phyloP scores from a whole-genome alignment of 768 basidiomycete genomes.

The Lactarius hatsudake region DNA sequence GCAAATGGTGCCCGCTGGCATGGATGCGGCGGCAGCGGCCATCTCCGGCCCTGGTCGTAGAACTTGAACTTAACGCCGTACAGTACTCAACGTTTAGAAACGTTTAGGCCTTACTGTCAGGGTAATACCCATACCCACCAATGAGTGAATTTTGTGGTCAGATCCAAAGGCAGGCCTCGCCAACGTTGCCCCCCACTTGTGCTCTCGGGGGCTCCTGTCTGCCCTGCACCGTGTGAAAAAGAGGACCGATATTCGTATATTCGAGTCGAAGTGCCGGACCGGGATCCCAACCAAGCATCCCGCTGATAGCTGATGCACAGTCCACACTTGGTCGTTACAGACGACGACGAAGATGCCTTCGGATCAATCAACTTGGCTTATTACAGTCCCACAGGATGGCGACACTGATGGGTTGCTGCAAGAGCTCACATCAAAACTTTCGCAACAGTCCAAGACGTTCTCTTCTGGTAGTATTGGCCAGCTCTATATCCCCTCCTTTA shows the following conservation, averaged over 20 bases:
- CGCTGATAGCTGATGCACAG: background rate
- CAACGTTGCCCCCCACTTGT: too few relatives aligned
- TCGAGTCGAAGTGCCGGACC: background rate
- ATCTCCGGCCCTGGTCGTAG: background rate
- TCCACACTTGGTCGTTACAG: slow-evolving; percentile 3
- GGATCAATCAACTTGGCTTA: slow-evolving; percentile 93
- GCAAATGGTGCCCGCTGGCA: background rate
- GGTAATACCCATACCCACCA: background rate
- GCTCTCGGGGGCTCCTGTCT: too few relatives aligned
- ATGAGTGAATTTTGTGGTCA: background rate
- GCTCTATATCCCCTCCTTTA: slow-evolving; percentile 81
- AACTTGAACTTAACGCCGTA: background rate
- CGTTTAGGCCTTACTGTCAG: background rate
- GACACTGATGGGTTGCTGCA: slow-evolving; percentile 74
- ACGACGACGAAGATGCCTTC: slow-evolving; percentile 73
- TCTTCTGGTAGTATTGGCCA: slow-evolving; percentile 51
- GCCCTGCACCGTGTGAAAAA: background rate
- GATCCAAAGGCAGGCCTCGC: background rate
- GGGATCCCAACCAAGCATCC: background rate
- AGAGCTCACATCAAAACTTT: slow-evolving; percentile 62
- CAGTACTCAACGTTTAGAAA: background rate
- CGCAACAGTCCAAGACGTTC: slow-evolving; percentile 52
- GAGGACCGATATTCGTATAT: background rate
- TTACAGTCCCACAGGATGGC: slow-evolving; percentile 82
- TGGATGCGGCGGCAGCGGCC: background rate